Conservation (phyloP, 73 alveolate genomes). For the Paramecium sexaurelia region DNA sequence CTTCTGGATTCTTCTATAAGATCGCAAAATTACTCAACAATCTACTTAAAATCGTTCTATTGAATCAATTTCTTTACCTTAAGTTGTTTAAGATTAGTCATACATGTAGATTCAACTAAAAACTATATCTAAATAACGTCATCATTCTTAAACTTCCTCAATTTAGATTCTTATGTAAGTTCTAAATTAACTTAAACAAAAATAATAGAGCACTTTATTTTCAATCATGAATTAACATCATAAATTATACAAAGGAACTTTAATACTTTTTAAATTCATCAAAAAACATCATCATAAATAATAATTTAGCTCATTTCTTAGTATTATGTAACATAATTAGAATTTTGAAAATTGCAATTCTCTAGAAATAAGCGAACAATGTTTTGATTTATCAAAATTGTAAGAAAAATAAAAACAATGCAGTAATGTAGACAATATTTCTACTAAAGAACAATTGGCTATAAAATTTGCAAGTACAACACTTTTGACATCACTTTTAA, state of each 20-base stretch:
- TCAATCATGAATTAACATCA: background rate
- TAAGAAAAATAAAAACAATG: background rate
- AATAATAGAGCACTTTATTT: background rate
- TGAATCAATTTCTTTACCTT: background rate
- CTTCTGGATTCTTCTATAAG: background rate
- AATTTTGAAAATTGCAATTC: too few species aligned
- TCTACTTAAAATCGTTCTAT: background rate
- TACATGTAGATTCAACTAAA: background rate
- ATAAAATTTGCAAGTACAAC: background rate
- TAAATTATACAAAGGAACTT: background rate
- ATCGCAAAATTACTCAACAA: background rate
- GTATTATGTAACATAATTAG: background rate
- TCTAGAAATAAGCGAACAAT: background rate
- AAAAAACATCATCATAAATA: background rate
- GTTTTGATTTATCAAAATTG: background rate
- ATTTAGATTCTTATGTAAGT: background rate
- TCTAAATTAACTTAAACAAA: background rate
- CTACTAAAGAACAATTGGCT: background rate
- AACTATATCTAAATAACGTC: background rate
- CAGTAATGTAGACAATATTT: background rate
- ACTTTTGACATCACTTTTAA: background rate
- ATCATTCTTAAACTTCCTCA: background rate
- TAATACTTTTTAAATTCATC: background rate
- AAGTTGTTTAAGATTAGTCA: background rate
- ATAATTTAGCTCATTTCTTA: background rate